Conservation (phyloP, 345 rosid genomes). For the Adansonia digitata region DNA sequence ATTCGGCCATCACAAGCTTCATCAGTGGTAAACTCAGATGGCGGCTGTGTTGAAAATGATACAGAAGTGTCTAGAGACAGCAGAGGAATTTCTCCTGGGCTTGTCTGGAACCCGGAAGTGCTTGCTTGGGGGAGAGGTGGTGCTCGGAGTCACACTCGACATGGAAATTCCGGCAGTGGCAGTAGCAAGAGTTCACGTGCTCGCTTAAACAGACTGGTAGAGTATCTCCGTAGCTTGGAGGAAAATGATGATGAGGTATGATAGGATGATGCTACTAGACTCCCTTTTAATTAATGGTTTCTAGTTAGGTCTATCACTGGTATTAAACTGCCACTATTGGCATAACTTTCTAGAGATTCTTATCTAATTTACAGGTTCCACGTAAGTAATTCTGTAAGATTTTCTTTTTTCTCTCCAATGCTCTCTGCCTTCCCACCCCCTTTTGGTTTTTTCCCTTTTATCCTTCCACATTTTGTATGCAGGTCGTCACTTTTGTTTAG, state of each 20-base stretch:
- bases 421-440: background rate
- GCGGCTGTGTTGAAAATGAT: constrained; percentile 45
- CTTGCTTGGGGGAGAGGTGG: constrained; percentile 97
- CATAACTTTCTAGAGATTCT: constrained; percentile 2
- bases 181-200: constrained; percentile 48
- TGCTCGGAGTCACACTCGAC: constrained; percentile 75
- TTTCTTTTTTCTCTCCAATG: background rate
- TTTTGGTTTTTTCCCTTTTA: background rate
- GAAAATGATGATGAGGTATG: constrained; percentile 61
- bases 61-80: constrained; percentile 47
- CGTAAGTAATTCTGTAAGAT: background rate
- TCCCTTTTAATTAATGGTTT: constrained; percentile 2
- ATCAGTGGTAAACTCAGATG: constrained; percentile 50
- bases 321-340: background rate
- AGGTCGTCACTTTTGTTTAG: background rate
- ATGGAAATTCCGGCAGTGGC: constrained; percentile 53
- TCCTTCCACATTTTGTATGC: background rate
- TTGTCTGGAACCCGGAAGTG: constrained; percentile 61
- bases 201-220: constrained; percentile 69
- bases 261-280: constrained; percentile 11
- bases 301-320: constrained; percentile 10
- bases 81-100: constrained; percentile 70
- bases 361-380: background rate
- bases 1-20: constrained; percentile 47
- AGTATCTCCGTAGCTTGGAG: constrained; percentile 62